Evolutionary conservation across 2,329 filamentous ascomycete genomes (phyloP), one percentile per base, ranked within the genome.

Genomic region (Phoma sp.): DNA sequence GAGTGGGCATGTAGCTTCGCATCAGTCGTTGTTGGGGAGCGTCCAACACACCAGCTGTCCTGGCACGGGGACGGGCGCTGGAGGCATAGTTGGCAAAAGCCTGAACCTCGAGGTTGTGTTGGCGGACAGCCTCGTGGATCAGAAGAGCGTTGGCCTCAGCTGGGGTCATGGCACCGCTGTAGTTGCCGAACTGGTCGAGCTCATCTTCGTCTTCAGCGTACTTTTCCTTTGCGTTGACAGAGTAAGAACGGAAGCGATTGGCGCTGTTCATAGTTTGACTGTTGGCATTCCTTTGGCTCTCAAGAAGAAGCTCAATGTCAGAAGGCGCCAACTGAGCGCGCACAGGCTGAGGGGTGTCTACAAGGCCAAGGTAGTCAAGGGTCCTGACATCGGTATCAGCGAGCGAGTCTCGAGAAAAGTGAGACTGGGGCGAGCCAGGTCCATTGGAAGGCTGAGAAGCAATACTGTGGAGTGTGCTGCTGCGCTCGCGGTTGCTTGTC

Each of bases 171-270:
- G 81, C 80, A 22, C 86, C 85, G 48, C 84, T 86, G 60, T 85
- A 85, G 46, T 79, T 78, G 39, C 82, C 81, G 68, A 86, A 87
- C 57, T 90, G 91, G 15, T 91, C 88, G 55, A 92, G 89, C 15
- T 91, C 88, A 57, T 92, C 89, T 24, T 92, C 89, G 47, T 96
- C 93, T 67, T 96, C 92, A 2, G 90, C 93, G 68, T 98, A 98
- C 75, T 95, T 96, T 74, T 98, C 94, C 77, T 96, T 97, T 51
- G 96, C 96, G 76, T 99, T 99, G 62, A 99, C 95, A 0, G 95
- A 99, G 76, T 97, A 98, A 1, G 95, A 99, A 41, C 95, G 88
- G 81, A 98, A 96, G 47, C 95, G 87, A 74, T 90, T 98, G 39
- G 88, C 84, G 38, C 74, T 90, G 61, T 88, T 89, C 63, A 91